Evolutionary conservation across 371 early-diverging fungal species (phyloP), one percentile per base, ranked within the genome.

Genomic region (Cokeromyces recurvatus): DNA sequence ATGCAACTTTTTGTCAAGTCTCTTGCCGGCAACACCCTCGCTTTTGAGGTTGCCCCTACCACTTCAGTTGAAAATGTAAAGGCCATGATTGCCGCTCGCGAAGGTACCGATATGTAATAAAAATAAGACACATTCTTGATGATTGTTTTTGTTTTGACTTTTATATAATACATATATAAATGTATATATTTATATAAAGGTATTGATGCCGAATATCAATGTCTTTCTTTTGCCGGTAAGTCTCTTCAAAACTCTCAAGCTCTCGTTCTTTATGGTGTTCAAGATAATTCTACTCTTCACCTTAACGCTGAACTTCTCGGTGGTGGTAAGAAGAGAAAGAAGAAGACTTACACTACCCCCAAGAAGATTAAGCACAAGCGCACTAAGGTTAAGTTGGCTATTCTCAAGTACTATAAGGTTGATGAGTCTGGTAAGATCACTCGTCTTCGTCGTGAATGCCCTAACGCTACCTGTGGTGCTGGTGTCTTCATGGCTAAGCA

Each of bases 281-380:
- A 88, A 68, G 86, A 89, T 77, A 90, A 91, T 79, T 83, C 87
- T 59, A 93, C 94, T 50, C 82, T 94, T 50, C 92, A 94, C 83
- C 71, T 95, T 46, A 81, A 81, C 68, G 73, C 73, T 48, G 81
- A 81, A 47, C 68, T 81, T 41, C 68, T 81, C 60, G 84, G 94
- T 86, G 95, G 94, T 91, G 95, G 79, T 76, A 97, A 97, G 91
- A 95, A 94, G 90, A 82, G 90, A 59, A 97, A 95, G 89, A 95
- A 95, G 92, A 96, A 97, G 92, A 87, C 85, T 62, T 96, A 97
- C 89, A 97, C 96, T 66, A 97, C 98, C 62, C 98, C 98, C 80
- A 96, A 97, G 93, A 96, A 96, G 90, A 92, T 93, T 77, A 90
- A 93, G 83, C 96, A 97, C 91, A 94, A 95, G 92, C 82, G 88